phyloP scores from a whole-genome alignment of 768 basidiomycete species.

The Coprinopsis strossmayeri region DNA sequence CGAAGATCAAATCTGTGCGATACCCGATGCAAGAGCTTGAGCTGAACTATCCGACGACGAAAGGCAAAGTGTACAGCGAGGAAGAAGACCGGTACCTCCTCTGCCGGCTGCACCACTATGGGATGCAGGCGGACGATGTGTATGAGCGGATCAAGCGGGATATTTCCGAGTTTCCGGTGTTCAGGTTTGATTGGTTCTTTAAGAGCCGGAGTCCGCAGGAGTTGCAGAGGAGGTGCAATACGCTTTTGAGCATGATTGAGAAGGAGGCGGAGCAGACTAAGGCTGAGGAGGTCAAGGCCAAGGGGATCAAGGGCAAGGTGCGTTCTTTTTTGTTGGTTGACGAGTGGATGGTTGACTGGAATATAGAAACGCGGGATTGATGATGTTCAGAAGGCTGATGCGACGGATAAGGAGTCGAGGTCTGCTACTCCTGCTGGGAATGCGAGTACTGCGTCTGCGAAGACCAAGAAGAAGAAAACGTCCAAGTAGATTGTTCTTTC shows the following conservation, averaged over 20 bases:
- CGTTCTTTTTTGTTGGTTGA: neutral
- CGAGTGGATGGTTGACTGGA: neutral
- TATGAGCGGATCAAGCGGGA: conserved; percentile 96
- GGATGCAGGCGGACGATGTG: conserved; percentile 81
- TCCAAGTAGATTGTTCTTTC: too few relatives aligned
- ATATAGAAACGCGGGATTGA: conserved; percentile 67
- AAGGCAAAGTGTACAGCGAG: conserved; percentile 94
- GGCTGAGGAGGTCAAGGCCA: conserved; percentile 61
- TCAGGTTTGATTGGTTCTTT: conserved; percentile 98
- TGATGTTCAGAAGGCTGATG: conserved; percentile 43
- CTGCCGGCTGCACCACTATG: conserved; percentile 84
- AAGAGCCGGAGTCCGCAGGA: conserved; percentile 90
- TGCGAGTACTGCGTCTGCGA: conserved; percentile 44
- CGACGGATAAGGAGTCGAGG: conserved; percentile 48
- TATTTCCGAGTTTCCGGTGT: conserved; percentile 94
- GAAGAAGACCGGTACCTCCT: conserved; percentile 96
- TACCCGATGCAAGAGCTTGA: conserved; percentile 98
- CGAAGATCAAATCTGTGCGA: conserved; percentile 76
- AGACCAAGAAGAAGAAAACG: conserved; percentile 46
- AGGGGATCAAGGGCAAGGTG: conserved; percentile 63
- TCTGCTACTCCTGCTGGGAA: conserved; percentile 52
- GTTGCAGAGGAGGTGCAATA: conserved; percentile 81
- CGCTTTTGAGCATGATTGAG: conserved; percentile 83
- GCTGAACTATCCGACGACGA: conserved; percentile 90
- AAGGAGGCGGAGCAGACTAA: conserved; percentile 77